Evolutionary conservation across 306 rosid species (phyloP).

Genomic region (Rubus parviflorus): DNA sequence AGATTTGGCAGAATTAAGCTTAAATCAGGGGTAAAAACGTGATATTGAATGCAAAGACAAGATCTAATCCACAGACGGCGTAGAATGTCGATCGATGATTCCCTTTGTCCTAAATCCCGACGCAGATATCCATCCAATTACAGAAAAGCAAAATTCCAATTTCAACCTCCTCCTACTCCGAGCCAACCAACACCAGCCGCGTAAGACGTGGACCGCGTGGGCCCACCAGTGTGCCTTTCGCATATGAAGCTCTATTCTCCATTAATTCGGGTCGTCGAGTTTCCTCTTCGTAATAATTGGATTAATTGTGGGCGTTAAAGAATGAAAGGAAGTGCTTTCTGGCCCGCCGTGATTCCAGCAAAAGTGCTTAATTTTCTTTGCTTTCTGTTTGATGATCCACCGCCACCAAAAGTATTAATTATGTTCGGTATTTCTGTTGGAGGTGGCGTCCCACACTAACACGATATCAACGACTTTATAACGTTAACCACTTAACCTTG

Average conservation of each 20-base stretch:
- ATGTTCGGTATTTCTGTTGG: background rate
- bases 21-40: too few species aligned
- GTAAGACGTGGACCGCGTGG: background rate
- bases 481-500: background rate
- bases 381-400: too few species aligned
- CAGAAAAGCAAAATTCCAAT: background rate
- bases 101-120: background rate
- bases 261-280: background rate
- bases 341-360: background rate
- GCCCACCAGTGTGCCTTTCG: background rate
- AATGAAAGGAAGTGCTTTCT: background rate
- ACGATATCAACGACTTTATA: too few species aligned
- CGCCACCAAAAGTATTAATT: background rate
- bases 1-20: too few species aligned
- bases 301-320: background rate
- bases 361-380: background rate
- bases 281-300: slow-evolving; percentile 8
- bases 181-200: background rate
- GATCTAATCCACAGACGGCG: background rate
- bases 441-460: background rate
- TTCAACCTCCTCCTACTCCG: background rate
- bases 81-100: background rate
- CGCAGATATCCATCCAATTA: background rate
- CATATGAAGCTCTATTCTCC: background rate
- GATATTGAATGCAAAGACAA: too few species aligned